phyloP scores from a whole-genome alignment of 116 monocot genomes.

The Cymodocea nodosa region DNA sequence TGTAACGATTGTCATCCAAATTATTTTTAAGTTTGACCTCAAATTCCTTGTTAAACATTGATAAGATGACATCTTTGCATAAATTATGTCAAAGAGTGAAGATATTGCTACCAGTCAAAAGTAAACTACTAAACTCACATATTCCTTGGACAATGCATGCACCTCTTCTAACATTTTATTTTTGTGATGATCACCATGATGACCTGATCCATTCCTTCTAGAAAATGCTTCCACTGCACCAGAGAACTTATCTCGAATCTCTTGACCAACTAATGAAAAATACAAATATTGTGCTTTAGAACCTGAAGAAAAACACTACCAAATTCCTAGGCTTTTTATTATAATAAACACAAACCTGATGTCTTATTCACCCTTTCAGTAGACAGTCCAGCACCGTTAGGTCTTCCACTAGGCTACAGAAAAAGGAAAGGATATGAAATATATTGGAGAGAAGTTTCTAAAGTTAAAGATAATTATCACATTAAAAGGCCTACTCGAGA shows the following conservation, averaged over 20 bases:
- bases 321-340: not conserved
- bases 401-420: constrained; percentile 36
- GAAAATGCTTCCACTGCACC: constrained; percentile 83
- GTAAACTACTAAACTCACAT: constrained; percentile 15
- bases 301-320: not conserved
- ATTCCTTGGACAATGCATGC: constrained; percentile 29
- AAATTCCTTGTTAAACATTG: not conserved
- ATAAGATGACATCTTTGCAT: not conserved
- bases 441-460: constrained; percentile 3
- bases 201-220: constrained; percentile 45
- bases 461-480: constrained; percentile 20
- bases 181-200: constrained; percentile 34
- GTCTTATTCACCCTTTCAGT: constrained; percentile 25
- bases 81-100: not conserved
- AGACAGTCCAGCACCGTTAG: constrained; percentile 35
- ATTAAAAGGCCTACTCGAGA: constrained; percentile 29
- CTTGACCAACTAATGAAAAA: constrained; percentile 47
- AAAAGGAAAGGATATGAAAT: not conserved
- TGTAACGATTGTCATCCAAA: too few relatives aligned
- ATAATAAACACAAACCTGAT: constrained; percentile 16
- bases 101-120: not conserved
- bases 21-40: too few relatives aligned
- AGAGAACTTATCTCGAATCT: constrained; percentile 59
- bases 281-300: not conserved
- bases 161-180: constrained; percentile 27